These are phyloP conservation scores for Suhomyces kunorum DNA, from an alignment of 1,139 yeast species.

Conservation along the genomic window DNA sequence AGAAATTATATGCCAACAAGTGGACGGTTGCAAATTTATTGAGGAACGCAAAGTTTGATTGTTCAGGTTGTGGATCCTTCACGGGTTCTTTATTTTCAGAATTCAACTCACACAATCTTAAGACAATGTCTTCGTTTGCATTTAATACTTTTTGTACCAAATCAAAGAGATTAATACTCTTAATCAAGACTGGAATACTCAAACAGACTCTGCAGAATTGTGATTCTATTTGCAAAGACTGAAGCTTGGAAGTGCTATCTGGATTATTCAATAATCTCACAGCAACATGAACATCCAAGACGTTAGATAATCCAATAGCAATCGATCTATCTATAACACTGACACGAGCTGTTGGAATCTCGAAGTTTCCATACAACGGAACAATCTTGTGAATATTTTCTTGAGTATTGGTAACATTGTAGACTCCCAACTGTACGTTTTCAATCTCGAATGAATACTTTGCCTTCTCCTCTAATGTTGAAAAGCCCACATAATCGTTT, in stretches of 20 bases:
- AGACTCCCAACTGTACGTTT: constrained; percentile 22
- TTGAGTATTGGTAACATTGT: constrained; percentile 24
- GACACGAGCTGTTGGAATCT: constrained; percentile 44
- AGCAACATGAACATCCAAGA: constrained; percentile 43
- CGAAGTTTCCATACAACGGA: constrained; percentile 40
- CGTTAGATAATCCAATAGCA: constrained; percentile 47
- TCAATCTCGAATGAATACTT: constrained; percentile 40
- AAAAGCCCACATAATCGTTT: constrained; percentile 41
- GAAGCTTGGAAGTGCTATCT: constrained; percentile 24
- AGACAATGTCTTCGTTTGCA: background rate
- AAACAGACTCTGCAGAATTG: constrained; percentile 58
- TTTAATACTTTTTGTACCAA: background rate
- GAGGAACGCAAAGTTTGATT: constrained; percentile 13
- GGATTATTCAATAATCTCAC: constrained; percentile 37
- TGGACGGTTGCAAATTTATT: constrained; percentile 51
- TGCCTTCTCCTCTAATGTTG: constrained; percentile 34
- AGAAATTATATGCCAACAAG: constrained; percentile 63
- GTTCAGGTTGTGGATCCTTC: background rate
- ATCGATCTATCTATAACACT: constrained; percentile 37
- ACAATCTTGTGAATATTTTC: constrained; percentile 18
- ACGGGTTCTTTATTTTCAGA: background rate
- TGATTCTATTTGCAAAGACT: constrained; percentile 59
- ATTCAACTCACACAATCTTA: background rate
- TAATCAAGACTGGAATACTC: constrained; percentile 53
- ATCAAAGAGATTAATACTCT: constrained; percentile 27